These are phyloP conservation scores for Trichoderma hamatum DNA, from an alignment of 2,329 filamentous ascomycete species.

Conservation along the genomic window DNA sequence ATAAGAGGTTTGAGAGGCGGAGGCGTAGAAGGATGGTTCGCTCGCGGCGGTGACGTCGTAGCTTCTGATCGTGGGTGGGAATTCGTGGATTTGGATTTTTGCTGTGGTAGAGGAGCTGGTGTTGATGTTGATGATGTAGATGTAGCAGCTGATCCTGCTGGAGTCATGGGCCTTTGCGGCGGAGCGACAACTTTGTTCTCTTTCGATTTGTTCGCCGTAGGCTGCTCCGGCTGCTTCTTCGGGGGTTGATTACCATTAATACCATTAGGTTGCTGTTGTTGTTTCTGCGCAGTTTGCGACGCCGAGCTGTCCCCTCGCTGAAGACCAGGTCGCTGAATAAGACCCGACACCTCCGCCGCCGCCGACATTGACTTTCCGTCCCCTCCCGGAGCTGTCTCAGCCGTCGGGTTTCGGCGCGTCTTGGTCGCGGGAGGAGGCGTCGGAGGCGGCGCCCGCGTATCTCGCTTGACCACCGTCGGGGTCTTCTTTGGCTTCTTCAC, in stretches of 20 bases:
- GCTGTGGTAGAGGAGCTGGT: background rate
- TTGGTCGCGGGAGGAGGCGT: background rate
- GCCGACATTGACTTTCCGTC: background rate
- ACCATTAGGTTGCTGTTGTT: background rate
- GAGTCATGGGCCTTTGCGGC: conserved; percentile 18
- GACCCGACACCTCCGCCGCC: conserved; percentile 28
- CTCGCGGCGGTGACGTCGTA: background rate
- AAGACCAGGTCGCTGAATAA: background rate
- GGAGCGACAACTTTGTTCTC: background rate
- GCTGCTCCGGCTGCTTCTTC: background rate
- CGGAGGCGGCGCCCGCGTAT: conserved; percentile 14
- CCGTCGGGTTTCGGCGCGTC: conserved; percentile 16
- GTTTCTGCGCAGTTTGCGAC: conserved; percentile 7
- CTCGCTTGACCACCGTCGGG: background rate
- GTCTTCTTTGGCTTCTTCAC: background rate
- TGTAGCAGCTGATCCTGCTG: background rate
- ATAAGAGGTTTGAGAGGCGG: conserved; percentile 30
- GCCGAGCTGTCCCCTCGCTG: background rate
- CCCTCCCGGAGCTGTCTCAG: conserved; percentile 13
- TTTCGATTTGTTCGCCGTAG: background rate
- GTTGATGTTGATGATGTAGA: background rate
- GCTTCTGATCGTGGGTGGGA: background rate
- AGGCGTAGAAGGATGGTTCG: conserved; percentile 29
- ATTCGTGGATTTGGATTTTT: background rate
- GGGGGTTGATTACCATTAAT: background rate